Conservation (phyloP, 495 filamentous ascomycete genomes). For the Pyrenopolyporus hunteri region DNA sequence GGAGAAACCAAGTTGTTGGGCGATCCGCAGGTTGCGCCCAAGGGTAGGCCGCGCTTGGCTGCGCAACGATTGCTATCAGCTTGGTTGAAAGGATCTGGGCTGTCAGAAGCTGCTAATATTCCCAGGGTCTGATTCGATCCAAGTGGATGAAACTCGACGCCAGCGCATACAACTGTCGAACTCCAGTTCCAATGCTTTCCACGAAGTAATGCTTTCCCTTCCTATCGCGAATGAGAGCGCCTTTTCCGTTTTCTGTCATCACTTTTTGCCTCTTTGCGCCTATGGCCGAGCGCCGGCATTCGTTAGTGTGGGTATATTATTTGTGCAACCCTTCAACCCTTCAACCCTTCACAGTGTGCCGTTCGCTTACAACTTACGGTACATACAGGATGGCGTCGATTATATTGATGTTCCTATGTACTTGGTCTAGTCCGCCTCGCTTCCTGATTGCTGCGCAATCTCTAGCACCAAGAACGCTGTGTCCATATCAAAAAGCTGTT, state of each 20-base stretch:
- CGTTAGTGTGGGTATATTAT: conserved; percentile 28
- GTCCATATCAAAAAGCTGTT: conserved; percentile 32
- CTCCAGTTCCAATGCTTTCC: conserved; percentile 36
- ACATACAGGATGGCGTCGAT: neutral
- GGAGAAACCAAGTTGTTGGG: conserved; percentile 43
- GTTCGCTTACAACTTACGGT: conserved; percentile 26
- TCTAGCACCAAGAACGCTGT: conserved; percentile 34
- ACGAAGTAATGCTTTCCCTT: conserved; percentile 18
- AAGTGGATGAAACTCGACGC: conserved; percentile 44
- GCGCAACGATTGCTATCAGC: conserved; percentile 38
- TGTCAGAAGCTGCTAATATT: conserved; percentile 38
- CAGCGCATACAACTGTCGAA: conserved; percentile 42
- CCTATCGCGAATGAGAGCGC: conserved; percentile 25
- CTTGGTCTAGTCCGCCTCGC: conserved; percentile 2
- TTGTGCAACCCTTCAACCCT: conserved; percentile 26
- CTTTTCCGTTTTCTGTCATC: conserved; percentile 19
- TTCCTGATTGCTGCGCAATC: conserved; percentile 30
- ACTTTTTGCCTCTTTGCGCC: conserved; percentile 20
- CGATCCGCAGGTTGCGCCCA: conserved; percentile 44
- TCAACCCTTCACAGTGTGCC: conserved; percentile 30
- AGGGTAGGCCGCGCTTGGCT: conserved; percentile 40
- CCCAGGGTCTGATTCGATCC: conserved; percentile 45
- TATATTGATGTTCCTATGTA: neutral
- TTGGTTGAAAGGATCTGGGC: conserved; percentile 42
- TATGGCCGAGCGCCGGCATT: conserved; percentile 28